These are phyloP conservation scores for Rhodotorula mucilaginosa DNA, from an alignment of 1,284 basidiomycete species.

Conservation along the genomic window DNA sequence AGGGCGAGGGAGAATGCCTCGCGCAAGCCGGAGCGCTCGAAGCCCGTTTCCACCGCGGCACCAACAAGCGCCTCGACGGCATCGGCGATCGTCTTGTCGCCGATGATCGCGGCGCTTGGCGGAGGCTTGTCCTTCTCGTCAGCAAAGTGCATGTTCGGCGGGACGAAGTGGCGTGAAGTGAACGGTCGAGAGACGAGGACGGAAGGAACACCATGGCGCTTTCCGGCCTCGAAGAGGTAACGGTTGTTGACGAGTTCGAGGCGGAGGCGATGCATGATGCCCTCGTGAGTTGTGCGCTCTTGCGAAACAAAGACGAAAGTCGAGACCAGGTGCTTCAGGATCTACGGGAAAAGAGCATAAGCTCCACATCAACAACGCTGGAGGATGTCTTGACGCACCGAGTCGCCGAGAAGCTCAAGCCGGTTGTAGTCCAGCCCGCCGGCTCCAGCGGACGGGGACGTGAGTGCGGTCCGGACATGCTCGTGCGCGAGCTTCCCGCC, in stretches of 20 bases:
- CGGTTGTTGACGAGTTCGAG: constrained; percentile 23
- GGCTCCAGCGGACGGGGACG: constrained; percentile 60
- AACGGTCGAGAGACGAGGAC: constrained; percentile 23
- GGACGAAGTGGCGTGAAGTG: constrained; percentile 17
- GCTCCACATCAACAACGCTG: neutral
- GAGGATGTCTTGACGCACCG: neutral
- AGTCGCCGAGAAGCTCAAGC: constrained; percentile 62
- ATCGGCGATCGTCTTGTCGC: constrained; percentile 30
- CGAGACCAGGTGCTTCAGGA: constrained; percentile 64
- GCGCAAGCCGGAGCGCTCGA: constrained; percentile 49
- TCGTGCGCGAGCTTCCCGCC: constrained; percentile 60
- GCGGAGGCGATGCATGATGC: constrained; percentile 14
- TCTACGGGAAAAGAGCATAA: constrained; percentile 42
- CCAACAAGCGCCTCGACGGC: constrained; percentile 69
- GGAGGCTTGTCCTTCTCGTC: constrained; percentile 2
- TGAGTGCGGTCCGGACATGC: constrained; percentile 63
- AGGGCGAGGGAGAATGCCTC: constrained; percentile 66
- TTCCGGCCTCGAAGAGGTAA: constrained; percentile 11
- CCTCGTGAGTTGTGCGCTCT: constrained; percentile 44
- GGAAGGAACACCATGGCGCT: constrained; percentile 8
- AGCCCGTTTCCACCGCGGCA: constrained; percentile 52
- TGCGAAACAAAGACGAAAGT: constrained; percentile 67
- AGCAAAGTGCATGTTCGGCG: constrained; percentile 9
- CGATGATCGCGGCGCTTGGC: constrained; percentile 3
- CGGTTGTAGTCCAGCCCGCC: constrained; percentile 73